Conservation (phyloP, 2,329 filamentous ascomycete species). For the Eurotiales sp. region DNA sequence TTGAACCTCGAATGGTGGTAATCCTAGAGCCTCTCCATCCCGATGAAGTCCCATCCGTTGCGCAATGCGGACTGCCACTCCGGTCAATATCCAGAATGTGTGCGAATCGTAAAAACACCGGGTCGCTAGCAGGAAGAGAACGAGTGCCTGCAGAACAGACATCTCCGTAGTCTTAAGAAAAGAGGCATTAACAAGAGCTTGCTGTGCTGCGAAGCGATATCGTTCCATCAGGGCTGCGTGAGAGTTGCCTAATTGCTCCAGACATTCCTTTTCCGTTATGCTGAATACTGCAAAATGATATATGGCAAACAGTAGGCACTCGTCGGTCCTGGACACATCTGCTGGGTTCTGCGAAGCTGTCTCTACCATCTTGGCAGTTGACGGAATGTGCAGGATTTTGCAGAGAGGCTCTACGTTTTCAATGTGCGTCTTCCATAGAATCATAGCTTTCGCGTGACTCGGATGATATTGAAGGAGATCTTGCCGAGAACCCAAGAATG, state of each 20-base stretch:
- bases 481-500: slow-evolving; percentile 16
- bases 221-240: background rate
- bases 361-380: slow-evolving; percentile 62
- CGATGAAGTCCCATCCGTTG: slow-evolving; percentile 65
- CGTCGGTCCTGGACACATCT: slow-evolving; percentile 25
- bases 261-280: slow-evolving; percentile 18
- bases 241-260: background rate
- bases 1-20: slow-evolving; percentile 62
- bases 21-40: slow-evolving; percentile 54
- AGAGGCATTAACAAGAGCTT: background rate
- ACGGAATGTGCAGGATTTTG: slow-evolving; percentile 69
- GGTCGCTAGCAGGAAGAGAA: background rate
- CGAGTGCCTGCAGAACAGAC: background rate
- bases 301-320: slow-evolving; percentile 34
- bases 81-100: slow-evolving; percentile 41
- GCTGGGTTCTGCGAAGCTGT: slow-evolving; percentile 50
- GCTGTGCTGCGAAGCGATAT: background rate
- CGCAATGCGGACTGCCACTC: slow-evolving; percentile 60
- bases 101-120: background rate
- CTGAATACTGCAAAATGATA: slow-evolving; percentile 24
- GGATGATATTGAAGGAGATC: slow-evolving; percentile 28
- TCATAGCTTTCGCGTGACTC: slow-evolving; percentile 48
- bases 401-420: slow-evolving; percentile 71
- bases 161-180: background rate
- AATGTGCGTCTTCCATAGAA: slow-evolving; percentile 70